Base-by-base conservation (phyloP, 2,329 filamentous ascomycete species). In the Rhytidhysteron rufulum region DNA sequence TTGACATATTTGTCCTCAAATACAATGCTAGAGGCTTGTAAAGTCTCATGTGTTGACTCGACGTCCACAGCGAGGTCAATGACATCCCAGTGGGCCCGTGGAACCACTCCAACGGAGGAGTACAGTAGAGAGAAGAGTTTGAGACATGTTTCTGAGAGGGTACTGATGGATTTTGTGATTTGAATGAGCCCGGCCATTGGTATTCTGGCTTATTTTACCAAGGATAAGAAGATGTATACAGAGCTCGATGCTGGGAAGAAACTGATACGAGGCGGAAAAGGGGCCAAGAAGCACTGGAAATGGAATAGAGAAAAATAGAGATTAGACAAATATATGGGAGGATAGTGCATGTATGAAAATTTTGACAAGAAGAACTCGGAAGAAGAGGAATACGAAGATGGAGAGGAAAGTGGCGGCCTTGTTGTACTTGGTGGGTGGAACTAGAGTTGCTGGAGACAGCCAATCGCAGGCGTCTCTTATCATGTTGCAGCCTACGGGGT, bases 101-200 rank as follows among this genome's bases (percentile, higher is more conserved):
- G 35, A 9, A 50, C 53, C 8, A 50, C 47, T 22, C 34, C 43
- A 20, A 48, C 50, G 41, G 42, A 54, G 31, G 53, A 44, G 44
- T 55, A 55, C 22, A 62, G 33, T 4, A 45, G 43, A 15, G 49
- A 50, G 9, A 53, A 57, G 11, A 62, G 35, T 35, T 53, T 50
- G 4, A 47, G 41, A 16, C 57, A 57, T 4, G 48, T 45, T 15
- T 43, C 51, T 18, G 55, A 54, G 15, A 58, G 50, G 20, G 55
- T 53, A 16, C 55, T 37, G 39, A 60, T 53, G 40, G 51, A 55
- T 15, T 52, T 51, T 16, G 50, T 48, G 13, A 58, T 44, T 13
- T 54, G 53, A 4, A 54, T 20, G 33, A 53, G 31, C 41, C 57
- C 55, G 13, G 54, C 53, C 54, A 60, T 60, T 27, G 24, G 13